Conservation (phyloP, 2,329 filamentous ascomycete genomes). For the Claviceps sp. region DNA sequence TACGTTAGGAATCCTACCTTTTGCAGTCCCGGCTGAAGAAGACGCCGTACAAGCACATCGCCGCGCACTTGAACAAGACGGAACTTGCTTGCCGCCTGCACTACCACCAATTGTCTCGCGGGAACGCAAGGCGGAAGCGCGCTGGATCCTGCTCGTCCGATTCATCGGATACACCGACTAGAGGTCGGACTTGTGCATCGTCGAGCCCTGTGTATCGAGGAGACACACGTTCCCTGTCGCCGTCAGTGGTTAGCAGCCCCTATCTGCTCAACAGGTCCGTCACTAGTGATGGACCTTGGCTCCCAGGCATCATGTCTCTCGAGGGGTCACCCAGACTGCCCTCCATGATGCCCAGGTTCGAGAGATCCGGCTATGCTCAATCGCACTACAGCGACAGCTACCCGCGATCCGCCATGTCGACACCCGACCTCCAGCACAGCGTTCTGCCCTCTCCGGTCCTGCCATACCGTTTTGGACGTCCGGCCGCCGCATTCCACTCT, state of each 20-base stretch:
- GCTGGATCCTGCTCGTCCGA: constrained; percentile 56
- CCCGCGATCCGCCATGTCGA: constrained; percentile 26
- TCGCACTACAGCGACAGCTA: constrained; percentile 18
- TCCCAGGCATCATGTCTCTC: constrained; percentile 37
- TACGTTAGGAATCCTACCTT: constrained; percentile 60
- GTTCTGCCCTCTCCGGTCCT: constrained; percentile 26
- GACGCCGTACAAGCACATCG: constrained; percentile 86
- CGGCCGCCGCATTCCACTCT: constrained; percentile 17
- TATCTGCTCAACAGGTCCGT: constrained; percentile 30
- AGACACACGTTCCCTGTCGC: constrained; percentile 33
- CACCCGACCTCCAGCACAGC: constrained; percentile 32
- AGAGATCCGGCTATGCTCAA: constrained; percentile 30
- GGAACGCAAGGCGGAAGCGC: constrained; percentile 67
- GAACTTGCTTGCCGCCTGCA: constrained; percentile 78
- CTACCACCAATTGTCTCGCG: constrained; percentile 75
- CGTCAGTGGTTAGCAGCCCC: constrained; percentile 30
- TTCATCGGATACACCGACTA: constrained; percentile 40
- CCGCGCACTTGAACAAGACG: constrained; percentile 73
- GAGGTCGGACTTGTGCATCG: constrained; percentile 28
- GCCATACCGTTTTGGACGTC: constrained; percentile 17
- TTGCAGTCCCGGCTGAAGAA: constrained; percentile 74
- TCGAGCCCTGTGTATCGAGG: constrained; percentile 39
- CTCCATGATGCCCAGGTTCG: constrained; percentile 54
- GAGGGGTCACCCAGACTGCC: constrained; percentile 36
- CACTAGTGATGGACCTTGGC: constrained; percentile 34